A percentile compares a stretch with the other conserved stretches of the same genome.
phyloP scores from a whole-genome alignment of 305 asterid species.

The Fraxinus paxiana region DNA sequence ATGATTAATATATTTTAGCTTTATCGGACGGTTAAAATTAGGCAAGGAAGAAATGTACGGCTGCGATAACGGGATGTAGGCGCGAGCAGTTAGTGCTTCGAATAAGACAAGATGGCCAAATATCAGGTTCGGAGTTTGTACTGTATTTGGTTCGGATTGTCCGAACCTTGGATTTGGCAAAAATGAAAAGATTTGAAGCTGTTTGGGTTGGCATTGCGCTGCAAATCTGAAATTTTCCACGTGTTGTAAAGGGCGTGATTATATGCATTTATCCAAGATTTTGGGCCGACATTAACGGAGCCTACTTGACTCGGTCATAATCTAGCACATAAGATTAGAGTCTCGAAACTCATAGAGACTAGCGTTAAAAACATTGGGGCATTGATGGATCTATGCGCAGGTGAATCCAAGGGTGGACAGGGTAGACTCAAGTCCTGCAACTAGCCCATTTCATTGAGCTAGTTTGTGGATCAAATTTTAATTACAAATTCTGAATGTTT shows the following conservation, averaged over 20 bases:
- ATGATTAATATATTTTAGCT: constrained; percentile 7
- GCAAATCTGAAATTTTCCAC: neutral
- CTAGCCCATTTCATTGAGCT: neutral
- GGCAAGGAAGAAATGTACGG: constrained; percentile 16
- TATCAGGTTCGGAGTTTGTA: constrained; percentile 24
- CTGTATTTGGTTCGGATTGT: constrained; percentile 20
- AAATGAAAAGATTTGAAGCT: constrained; percentile 55
- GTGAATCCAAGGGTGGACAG: neutral
- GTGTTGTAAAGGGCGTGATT: neutral
- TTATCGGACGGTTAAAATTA: constrained; percentile 30
- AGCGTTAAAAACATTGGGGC: neutral
- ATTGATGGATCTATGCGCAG: neutral
- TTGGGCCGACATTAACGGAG: neutral
- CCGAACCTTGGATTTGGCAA: constrained; percentile 48
- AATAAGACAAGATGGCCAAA: constrained; percentile 16
- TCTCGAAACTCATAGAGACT: neutral
- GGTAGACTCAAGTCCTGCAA: neutral
- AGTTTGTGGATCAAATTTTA: neutral
- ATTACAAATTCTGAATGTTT: neutral
- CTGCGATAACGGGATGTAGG: constrained; percentile 21
- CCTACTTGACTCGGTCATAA: neutral
- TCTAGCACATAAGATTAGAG: neutral
- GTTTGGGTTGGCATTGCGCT: neutral
- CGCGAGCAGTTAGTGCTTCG: constrained; percentile 11
- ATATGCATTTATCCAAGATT: neutral